Conservation (phyloP, 2,329 filamentous ascomycete genomes). For the Hymenoscyphus scutula region DNA sequence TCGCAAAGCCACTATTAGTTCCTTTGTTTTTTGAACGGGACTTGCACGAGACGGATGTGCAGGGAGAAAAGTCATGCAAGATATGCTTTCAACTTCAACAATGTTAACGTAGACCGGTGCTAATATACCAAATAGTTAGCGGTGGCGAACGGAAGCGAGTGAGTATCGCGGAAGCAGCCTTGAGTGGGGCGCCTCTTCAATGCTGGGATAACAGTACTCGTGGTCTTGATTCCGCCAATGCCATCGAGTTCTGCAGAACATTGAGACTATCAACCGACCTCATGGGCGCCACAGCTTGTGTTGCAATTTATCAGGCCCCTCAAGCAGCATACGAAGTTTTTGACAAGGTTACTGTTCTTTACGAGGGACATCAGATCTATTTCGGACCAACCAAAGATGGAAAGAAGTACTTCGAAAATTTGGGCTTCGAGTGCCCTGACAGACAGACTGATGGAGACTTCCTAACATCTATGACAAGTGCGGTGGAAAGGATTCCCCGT, state of each 20-base stretch:
- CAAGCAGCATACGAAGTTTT: slow-evolving; percentile 40
- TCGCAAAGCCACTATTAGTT: no score
- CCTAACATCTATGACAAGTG: slow-evolving; percentile 68
- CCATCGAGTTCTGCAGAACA: no score
- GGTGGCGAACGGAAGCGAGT: slow-evolving; percentile 76
- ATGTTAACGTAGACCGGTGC: no score
- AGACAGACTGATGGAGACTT: slow-evolving; percentile 58
- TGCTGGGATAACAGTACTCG: slow-evolving; percentile 44
- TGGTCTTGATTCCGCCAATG: slow-evolving; percentile 70
- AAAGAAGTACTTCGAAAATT: slow-evolving; percentile 62
- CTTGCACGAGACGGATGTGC: no score
- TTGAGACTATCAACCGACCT: slow-evolving; percentile 63
- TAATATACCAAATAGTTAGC: no score
- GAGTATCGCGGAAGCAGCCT: slow-evolving; percentile 70
- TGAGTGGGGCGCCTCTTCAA: slow-evolving; percentile 52
- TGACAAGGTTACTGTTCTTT: slow-evolving; percentile 66
- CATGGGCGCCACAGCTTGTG: slow-evolving; percentile 56
- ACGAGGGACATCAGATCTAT: slow-evolving; percentile 69
- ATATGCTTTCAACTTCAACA: no score
- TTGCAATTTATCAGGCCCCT: slow-evolving; percentile 65
- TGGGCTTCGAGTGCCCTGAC: slow-evolving; percentile 69
- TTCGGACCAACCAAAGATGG: slow-evolving; percentile 57
- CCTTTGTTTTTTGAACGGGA: no score
- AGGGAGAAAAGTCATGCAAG: no score
- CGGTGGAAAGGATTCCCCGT: slow-evolving; percentile 53